Conservation (phyloP, 768 basidiomycete species). For the Leccinum broughii region DNA sequence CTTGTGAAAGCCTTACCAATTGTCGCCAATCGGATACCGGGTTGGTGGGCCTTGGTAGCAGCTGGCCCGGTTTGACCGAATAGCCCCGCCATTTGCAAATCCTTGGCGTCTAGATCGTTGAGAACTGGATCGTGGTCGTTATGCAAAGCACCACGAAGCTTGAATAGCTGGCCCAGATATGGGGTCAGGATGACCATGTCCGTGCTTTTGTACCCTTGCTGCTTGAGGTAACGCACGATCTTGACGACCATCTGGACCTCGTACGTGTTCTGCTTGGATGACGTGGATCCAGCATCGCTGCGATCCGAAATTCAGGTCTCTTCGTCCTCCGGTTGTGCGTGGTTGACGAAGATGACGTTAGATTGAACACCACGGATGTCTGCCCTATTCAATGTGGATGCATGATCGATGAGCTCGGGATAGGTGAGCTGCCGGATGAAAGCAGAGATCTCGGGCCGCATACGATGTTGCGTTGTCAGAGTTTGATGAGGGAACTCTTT, state of each 20-base stretch:
- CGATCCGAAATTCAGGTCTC: constrained; percentile 41
- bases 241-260: constrained; percentile 67
- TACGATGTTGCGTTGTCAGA: constrained; percentile 61
- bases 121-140: constrained; percentile 56
- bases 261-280: constrained; percentile 62
- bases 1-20: constrained; percentile 48
- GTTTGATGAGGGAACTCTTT: constrained; percentile 62
- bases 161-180: constrained; percentile 63
- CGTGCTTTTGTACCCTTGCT: constrained; percentile 66
- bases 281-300: constrained; percentile 45
- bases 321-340: constrained; percentile 57
- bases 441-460: constrained; percentile 73
- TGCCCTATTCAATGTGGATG: constrained; percentile 47
- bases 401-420: constrained; percentile 62
- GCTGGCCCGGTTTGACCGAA: constrained; percentile 38
- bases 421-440: constrained; percentile 66
- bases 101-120: constrained; percentile 61
- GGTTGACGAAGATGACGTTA: constrained; percentile 65
- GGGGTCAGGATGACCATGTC: constrained; percentile 68
- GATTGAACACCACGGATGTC: constrained; percentile 55
- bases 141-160: constrained; percentile 46
- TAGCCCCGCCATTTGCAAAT: constrained; percentile 59
- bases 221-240: constrained; percentile 63
- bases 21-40: constrained; percentile 56
- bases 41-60: constrained; percentile 39